Evolutionary conservation across 768 basidiomycete genomes (phyloP).

Genomic region (Psilocybe tampanensis): DNA sequence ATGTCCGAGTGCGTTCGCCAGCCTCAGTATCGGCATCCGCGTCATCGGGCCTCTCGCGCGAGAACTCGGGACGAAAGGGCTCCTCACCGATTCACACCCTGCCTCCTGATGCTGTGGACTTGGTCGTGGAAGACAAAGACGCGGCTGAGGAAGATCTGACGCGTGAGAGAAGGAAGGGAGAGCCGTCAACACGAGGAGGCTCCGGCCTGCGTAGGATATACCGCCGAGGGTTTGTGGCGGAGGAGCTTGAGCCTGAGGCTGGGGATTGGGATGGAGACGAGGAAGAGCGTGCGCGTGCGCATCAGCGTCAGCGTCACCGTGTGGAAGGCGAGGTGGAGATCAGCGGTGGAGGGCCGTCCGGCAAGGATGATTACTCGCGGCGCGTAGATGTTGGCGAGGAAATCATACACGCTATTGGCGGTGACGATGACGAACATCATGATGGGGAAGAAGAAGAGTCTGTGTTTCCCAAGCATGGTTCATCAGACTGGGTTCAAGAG

Average conservation of each 20-base stretch:
- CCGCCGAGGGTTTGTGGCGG: slow-evolving; percentile 46
- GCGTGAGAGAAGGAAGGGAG: slow-evolving; percentile 61
- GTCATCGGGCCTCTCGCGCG: slow-evolving; percentile 33
- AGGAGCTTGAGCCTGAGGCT: slow-evolving; percentile 36
- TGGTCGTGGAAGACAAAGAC: slow-evolving; percentile 72
- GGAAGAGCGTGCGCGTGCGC: no score
- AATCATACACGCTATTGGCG: slow-evolving; percentile 33
- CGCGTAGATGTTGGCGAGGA: slow-evolving; percentile 46
- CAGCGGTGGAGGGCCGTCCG: slow-evolving; percentile 20
- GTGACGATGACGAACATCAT: slow-evolving; percentile 32
- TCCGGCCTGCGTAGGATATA: slow-evolving; percentile 55
- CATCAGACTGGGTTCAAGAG: slow-evolving; percentile 21
- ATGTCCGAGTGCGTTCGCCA: no score
- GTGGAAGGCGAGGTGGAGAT: slow-evolving; percentile 44
- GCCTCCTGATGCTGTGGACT: slow-evolving; percentile 83
- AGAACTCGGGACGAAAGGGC: slow-evolving; percentile 26
- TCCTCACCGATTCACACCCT: slow-evolving; percentile 38
- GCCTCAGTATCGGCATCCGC: no score
- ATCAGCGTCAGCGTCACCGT: no score
- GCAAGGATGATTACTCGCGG: slow-evolving; percentile 18
- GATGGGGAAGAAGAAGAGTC: slow-evolving; percentile 28
- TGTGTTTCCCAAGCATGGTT: slow-evolving; percentile 2
- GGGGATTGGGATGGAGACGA: slow-evolving; percentile 15
- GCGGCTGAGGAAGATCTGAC: slow-evolving; percentile 56
- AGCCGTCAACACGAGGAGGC: slow-evolving; percentile 47